Percentiles rank a stretch among this genome's conserved stretches.
Evolutionary conservation across 1,284 basidiomycete genomes (phyloP).

Genomic region (Tylopilus orsonianus): DNA sequence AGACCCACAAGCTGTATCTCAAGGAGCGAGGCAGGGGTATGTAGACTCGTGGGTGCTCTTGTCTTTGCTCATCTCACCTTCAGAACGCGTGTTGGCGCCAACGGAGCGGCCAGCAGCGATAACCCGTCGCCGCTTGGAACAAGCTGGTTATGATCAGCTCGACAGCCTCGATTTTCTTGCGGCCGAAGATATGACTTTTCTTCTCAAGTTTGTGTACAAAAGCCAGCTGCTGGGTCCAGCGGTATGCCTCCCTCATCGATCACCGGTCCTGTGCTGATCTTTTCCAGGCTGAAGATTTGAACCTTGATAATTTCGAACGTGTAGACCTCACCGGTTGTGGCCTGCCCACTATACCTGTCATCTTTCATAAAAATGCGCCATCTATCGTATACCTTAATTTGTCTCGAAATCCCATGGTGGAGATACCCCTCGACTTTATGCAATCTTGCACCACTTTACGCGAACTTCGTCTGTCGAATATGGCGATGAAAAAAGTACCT

Average conservation of each 20-base stretch:
- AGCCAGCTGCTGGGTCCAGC: conserved; percentile 66
- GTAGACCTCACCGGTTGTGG: conserved; percentile 86
- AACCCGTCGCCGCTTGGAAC: conserved; percentile 80
- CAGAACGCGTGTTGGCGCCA: conserved; percentile 80
- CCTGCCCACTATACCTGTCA: conserved; percentile 88
- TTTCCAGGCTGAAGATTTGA: conserved; percentile 66
- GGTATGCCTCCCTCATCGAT: conserved; percentile 41
- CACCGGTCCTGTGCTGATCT: conserved; percentile 9
- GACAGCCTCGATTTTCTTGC: conserved; percentile 85
- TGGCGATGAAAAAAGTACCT: conserved; percentile 94
- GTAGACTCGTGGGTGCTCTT: conserved; percentile 25
- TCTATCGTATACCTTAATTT: conserved; percentile 87
- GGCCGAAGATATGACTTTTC: conserved; percentile 80
- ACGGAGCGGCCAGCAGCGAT: conserved; percentile 87
- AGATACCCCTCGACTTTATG: conserved; percentile 96
- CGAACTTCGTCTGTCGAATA: conserved; percentile 87
- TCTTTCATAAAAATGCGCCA: conserved; percentile 85
- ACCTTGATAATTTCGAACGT: conserved; percentile 75
- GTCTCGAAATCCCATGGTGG: conserved; percentile 94
- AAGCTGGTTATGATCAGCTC: conserved; percentile 86
- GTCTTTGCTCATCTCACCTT: conserved; percentile 6
- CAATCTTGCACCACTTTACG: conserved; percentile 84
- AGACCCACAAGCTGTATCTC: conserved; percentile 76
- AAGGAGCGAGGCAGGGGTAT: conserved; percentile 82
- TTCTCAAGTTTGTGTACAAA: conserved; percentile 88